Evolutionary conservation across 2,329 filamentous ascomycete species (phyloP), one percentile per base, ranked within the genome.

Genomic region (Fusarium sp.): DNA sequence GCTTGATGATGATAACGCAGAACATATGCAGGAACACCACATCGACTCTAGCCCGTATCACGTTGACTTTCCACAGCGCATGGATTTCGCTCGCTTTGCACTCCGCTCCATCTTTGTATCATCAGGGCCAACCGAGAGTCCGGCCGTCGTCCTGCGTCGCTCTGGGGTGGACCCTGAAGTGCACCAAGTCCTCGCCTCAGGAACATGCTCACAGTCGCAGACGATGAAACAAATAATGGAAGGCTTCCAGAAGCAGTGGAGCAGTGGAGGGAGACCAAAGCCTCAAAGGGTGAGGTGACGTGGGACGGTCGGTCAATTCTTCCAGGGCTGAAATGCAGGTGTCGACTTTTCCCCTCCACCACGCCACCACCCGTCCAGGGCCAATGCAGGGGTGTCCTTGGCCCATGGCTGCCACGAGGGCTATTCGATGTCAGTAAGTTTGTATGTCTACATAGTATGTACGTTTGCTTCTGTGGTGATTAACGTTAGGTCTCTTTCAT

Each of bases 211-310:
- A 53, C 43, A 66, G 54, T 71, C 65, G 52, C 53, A 62, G 53
- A 68, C 67, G 67, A 69, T 72, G 67, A 70, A 73, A 73, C 71
- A 73, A 66, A 54, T 53, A 20, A 74, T 71, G 51, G 72, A 74
- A 74, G 62, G 45, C 66, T 74, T 74, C 72, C 66, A 74, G 72
- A 74, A 74, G 71, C 57, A 72, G 71, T 73, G 71, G 71, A 65
- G 54, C 37, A 55, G 23, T 46, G 17, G 14, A 43, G 23, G 17
- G 15, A 43, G 29, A 11, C 29, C 18, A 39, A 46, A 56, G 46
- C 35, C 23, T 36, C 21, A 23, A 46, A 43, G 35, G 25, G 23
- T 21, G 35, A 50, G 37, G 50, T 68, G 59, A 65, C 64, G 46
- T 68, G 65, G 65, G 65, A 47, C 37, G 43, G 43, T 46, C 40